phyloP scores from a whole-genome alignment of 805 yeast species.

The Yarrowia osloensis region DNA sequence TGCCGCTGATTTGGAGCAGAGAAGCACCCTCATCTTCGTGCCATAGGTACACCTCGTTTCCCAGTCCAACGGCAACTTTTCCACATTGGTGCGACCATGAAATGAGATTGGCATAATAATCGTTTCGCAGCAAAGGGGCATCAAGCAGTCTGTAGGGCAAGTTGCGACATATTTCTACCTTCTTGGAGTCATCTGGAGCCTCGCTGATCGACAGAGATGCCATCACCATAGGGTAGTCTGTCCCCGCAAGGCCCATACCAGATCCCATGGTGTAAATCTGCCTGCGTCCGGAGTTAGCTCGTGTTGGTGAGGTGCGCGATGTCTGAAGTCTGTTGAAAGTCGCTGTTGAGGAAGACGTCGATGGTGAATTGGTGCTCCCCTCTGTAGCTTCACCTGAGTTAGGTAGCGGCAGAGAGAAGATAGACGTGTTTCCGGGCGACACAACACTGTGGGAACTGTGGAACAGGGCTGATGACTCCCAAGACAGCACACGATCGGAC shows the following conservation, averaged over 20 bases:
- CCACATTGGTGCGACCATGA: slow-evolving; percentile 60
- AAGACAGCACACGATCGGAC: background rate
- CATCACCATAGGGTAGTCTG: slow-evolving; percentile 10
- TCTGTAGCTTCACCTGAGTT: slow-evolving; percentile 3
- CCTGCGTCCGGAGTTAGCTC: background rate
- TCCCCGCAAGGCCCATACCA: slow-evolving; percentile 14
- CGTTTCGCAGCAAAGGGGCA: slow-evolving; percentile 70
- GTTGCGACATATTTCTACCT: background rate
- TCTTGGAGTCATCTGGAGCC: background rate
- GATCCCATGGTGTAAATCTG: slow-evolving; percentile 23
- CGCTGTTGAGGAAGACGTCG: background rate
- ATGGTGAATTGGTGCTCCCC: background rate
- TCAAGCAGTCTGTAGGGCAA: slow-evolving; percentile 53
- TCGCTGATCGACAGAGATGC: background rate
- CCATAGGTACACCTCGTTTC: slow-evolving; percentile 61
- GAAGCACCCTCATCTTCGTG: slow-evolving; percentile 51
- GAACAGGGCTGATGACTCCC: background rate
- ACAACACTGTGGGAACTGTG: background rate
- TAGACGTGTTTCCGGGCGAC: slow-evolving; percentile 11
- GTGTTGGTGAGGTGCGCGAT: background rate
- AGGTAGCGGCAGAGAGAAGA: slow-evolving; percentile 3
- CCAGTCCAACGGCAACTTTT: slow-evolving; percentile 64
- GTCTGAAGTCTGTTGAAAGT: slow-evolving; percentile 1
- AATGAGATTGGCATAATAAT: slow-evolving; percentile 70
- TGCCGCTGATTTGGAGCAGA: slow-evolving; percentile 41